Conservation (phyloP, 2,329 filamentous ascomycete species). For the Colletotrichum navitas region DNA sequence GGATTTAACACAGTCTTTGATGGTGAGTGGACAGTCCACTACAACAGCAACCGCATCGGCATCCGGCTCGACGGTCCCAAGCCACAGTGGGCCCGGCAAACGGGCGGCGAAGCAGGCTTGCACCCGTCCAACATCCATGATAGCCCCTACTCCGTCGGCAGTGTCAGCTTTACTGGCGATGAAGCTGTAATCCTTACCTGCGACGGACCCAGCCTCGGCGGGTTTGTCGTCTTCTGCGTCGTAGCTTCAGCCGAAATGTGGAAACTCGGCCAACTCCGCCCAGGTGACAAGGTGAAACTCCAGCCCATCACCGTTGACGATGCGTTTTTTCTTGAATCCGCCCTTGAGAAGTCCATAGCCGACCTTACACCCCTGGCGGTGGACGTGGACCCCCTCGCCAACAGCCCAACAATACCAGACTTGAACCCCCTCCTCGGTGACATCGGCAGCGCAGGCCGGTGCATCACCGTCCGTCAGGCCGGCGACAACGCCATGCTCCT, state of each 20-base stretch:
- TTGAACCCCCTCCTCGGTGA: constrained; percentile 37
- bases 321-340: constrained; percentile 46
- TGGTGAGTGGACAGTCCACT: constrained; percentile 54
- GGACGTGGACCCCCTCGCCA: neutral
- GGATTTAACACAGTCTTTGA: constrained; percentile 50
- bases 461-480: constrained; percentile 48
- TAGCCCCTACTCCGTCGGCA: constrained; percentile 55
- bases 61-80: constrained; percentile 54
- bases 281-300: constrained; percentile 54
- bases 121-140: constrained; percentile 59
- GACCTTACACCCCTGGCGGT: constrained; percentile 28
- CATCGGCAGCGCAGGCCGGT: constrained; percentile 40
- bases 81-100: constrained; percentile 53
- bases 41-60: constrained; percentile 57
- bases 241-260: constrained; percentile 56
- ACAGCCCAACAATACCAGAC: neutral
- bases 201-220: constrained; percentile 58
- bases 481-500: constrained; percentile 52
- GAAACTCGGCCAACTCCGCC: constrained; percentile 57
- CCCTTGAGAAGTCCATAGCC: constrained; percentile 45
- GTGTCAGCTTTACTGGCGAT: constrained; percentile 59
- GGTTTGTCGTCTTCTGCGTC: constrained; percentile 55
- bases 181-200: constrained; percentile 54
- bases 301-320: constrained; percentile 47
- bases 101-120: constrained; percentile 54